Evolutionary conservation across 768 basidiomycete species (phyloP).

Genomic region (Mycena galopus): DNA sequence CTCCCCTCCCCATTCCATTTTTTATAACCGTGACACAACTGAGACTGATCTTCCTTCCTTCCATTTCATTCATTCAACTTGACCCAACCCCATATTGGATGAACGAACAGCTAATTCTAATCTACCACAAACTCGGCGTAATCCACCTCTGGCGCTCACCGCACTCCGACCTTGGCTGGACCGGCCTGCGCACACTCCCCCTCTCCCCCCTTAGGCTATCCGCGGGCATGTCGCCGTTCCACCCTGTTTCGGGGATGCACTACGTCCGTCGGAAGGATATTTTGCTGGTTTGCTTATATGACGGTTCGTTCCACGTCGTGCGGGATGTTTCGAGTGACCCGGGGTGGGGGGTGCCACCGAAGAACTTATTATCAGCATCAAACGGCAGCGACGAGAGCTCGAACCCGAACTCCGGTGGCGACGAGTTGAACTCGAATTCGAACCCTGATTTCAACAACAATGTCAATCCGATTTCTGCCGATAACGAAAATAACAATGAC

Average conservation of each 20-base stretch:
- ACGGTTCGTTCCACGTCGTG: conserved; percentile 79
- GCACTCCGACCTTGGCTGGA: conserved; percentile 55
- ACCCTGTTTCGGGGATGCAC: conserved; percentile 69
- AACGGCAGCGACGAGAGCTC: too few relatives aligned
- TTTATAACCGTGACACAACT: too few relatives aligned
- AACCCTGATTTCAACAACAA: too few relatives aligned
- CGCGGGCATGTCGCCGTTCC: conserved; percentile 69
- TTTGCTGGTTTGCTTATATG: conserved; percentile 71
- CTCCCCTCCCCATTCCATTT: too few relatives aligned
- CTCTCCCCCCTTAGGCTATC: conserved; percentile 64
- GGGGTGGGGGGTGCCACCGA: conserved; percentile 50
- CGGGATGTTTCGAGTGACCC: conserved; percentile 65
- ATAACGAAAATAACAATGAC: too few relatives aligned
- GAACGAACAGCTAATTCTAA: conserved; percentile 66
- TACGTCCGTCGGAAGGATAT: conserved; percentile 65
- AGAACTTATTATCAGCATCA: too few relatives aligned
- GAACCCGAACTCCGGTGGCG: too few relatives aligned
- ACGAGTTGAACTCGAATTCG: too few relatives aligned
- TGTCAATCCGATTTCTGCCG: too few relatives aligned
- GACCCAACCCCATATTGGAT: background rate
- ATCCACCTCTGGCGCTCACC: conserved; percentile 68
- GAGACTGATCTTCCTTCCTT: too few relatives aligned
- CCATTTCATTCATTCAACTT: background rate
- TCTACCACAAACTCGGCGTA: conserved; percentile 70
- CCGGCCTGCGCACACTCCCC: conserved; percentile 59